phyloP scores from a whole-genome alignment of 768 basidiomycete species.

The Lactarius hengduanensis region DNA sequence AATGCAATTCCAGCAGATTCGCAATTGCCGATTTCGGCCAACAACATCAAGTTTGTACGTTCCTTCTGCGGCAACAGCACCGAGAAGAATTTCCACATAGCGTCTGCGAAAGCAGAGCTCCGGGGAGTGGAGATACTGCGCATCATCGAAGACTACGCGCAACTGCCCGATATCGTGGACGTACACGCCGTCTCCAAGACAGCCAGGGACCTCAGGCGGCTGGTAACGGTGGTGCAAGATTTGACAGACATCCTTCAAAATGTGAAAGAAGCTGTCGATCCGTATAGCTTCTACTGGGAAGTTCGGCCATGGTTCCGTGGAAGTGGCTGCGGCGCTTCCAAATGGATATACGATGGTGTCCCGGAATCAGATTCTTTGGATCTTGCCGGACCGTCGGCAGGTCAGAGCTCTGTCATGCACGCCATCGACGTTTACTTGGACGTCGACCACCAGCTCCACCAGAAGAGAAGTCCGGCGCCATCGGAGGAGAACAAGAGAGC shows the following conservation, averaged over 20 bases:
- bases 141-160: constrained; percentile 84
- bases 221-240: constrained; percentile 69
- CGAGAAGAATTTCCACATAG: constrained; percentile 83
- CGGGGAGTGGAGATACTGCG: constrained; percentile 82
- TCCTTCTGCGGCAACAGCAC: constrained; percentile 83
- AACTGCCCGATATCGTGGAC: constrained; percentile 66
- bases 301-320: constrained; percentile 90
- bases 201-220: constrained; percentile 63
- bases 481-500: constrained; percentile 63
- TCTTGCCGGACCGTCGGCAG: constrained; percentile 87
- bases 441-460: constrained; percentile 80
- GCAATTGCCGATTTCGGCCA: constrained; percentile 53
- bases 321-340: constrained; percentile 47
- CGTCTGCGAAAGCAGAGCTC: constrained; percentile 82
- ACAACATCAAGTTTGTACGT: constrained; percentile 73
- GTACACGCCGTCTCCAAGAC: constrained; percentile 64
- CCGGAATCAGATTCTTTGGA: constrained; percentile 56
- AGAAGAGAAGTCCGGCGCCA: constrained; percentile 65
- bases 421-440: constrained; percentile 84
- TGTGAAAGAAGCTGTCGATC: constrained; percentile 72
- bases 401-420: constrained; percentile 91
- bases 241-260: constrained; percentile 67
- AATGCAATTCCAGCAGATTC: constrained; percentile 71
- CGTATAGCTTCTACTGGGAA: constrained; percentile 84
- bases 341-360: constrained; percentile 82